phyloP scores from a whole-genome alignment of 116 monocot genomes.

The Cymodocea nodosa region DNA sequence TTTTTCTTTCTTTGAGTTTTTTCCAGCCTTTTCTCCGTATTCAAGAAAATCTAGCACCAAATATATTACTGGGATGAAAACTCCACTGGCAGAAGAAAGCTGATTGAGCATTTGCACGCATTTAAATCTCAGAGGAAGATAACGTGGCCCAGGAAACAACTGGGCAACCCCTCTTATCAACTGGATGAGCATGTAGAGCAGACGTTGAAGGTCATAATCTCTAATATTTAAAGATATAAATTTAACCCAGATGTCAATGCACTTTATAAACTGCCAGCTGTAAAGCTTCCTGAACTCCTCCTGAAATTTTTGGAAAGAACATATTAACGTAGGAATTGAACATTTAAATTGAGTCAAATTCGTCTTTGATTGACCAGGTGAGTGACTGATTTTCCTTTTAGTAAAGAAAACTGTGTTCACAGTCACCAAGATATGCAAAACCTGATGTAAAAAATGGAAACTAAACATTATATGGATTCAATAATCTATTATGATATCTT shows the following conservation, averaged over 20 bases:
- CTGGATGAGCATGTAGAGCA: slow-evolving; percentile 42
- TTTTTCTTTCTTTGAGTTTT: slow-evolving; percentile 11
- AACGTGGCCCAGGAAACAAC: slow-evolving; percentile 56
- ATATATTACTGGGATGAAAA: slow-evolving; percentile 68
- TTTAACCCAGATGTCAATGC: slow-evolving; percentile 57
- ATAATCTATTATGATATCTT: too few species aligned
- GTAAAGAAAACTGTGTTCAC: too few species aligned
- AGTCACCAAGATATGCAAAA: too few species aligned
- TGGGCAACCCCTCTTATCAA: slow-evolving; percentile 52
- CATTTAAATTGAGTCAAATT: too few species aligned
- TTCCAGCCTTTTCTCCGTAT: slow-evolving; percentile 16
- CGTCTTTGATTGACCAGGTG: too few species aligned
- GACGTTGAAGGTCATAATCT: slow-evolving; percentile 48
- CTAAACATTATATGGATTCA: too few species aligned
- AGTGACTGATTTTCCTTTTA: too few species aligned
- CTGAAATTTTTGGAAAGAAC: slow-evolving; percentile 33
- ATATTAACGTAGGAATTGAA: not conserved
- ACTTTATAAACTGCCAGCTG: slow-evolving; percentile 72
- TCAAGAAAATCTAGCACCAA: slow-evolving; percentile 64
- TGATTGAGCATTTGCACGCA: slow-evolving; percentile 88
- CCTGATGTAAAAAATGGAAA: too few species aligned
- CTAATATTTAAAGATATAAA: slow-evolving; percentile 46
- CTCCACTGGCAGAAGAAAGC: slow-evolving; percentile 56
- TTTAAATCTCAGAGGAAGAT: slow-evolving; percentile 66
- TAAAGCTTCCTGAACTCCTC: slow-evolving; percentile 56